These are phyloP conservation scores for Mantamonas sphyraenae DNA, from an alignment of 78 protist genomes.

Conservation along the genomic window DNA sequence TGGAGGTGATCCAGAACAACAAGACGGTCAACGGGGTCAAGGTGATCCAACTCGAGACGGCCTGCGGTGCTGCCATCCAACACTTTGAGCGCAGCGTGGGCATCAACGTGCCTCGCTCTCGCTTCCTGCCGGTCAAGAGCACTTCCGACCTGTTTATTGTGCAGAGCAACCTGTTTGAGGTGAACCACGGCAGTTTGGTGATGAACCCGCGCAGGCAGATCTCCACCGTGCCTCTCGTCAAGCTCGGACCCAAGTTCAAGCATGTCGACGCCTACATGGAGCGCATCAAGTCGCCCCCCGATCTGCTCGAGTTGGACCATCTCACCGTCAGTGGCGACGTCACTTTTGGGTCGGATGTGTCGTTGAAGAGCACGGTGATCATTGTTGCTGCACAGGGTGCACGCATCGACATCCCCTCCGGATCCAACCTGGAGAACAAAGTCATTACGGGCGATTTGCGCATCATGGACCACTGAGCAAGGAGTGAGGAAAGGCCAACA, in stretches of 20 bases:
- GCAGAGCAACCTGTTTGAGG: conserved; percentile 73
- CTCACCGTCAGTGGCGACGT: conserved; percentile 90
- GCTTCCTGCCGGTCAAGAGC: conserved; percentile 94
- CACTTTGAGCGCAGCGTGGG: conserved; percentile 69
- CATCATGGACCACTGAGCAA: conserved; percentile 68
- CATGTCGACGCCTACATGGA: conserved; percentile 54
- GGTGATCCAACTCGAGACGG: conserved; percentile 94
- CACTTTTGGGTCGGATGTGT: conserved; percentile 65
- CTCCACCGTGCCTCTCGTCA: conserved; percentile 69
- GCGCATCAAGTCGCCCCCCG: conserved; percentile 63
- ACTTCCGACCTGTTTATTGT: conserved; percentile 80
- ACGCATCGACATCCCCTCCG: conserved; percentile 74
- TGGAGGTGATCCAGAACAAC: conserved; percentile 86
- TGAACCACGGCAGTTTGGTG: conserved; percentile 51
- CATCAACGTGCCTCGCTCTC: conserved; percentile 82
- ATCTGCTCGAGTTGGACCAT: conserved; percentile 73
- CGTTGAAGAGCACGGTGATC: conserved; percentile 70
- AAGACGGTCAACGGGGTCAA: conserved; percentile 66
- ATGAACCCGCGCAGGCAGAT: conserved; percentile 54
- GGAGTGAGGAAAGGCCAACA: no score
- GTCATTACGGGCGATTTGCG: conserved; percentile 67
- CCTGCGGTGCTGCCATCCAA: conserved; percentile 91
- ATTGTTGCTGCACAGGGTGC: conserved; percentile 67
- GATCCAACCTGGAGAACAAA: conserved; percentile 79
- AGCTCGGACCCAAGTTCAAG: conserved; percentile 73